A percentile compares a stretch with the other conserved stretches of the same genome.
phyloP scores from a whole-genome alignment of 2,329 filamentous ascomycete genomes.

The Cercospora sp. region DNA sequence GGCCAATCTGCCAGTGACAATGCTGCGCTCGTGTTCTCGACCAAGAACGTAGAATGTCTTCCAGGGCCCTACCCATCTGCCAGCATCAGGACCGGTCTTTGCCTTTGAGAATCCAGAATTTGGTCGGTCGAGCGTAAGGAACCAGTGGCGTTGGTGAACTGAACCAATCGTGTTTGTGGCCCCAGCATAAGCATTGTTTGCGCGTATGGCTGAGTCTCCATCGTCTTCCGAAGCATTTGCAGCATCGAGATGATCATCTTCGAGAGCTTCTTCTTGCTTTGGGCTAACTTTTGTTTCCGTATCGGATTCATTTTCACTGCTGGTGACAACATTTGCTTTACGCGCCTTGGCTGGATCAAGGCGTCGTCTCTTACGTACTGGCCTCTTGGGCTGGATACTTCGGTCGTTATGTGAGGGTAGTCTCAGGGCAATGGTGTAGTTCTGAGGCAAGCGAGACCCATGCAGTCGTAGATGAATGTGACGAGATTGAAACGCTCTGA shows the following conservation, averaged over 20 bases:
- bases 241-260: conserved; percentile 26
- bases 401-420: conserved; percentile 41
- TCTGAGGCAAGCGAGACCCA: conserved; percentile 41
- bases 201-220: conserved; percentile 52
- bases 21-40: conserved; percentile 62
- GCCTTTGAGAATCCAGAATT: conserved; percentile 58
- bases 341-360: conserved; percentile 24
- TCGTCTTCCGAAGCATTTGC: conserved; percentile 39
- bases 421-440: conserved; percentile 45
- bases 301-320: conserved; percentile 27
- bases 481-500: conserved; percentile 41
- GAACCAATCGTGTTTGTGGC: conserved; percentile 66
- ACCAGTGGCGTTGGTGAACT: conserved; percentile 68
- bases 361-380: conserved; percentile 34
- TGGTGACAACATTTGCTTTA: background rate
- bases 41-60: conserved; percentile 63
- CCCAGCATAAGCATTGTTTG: conserved; percentile 66
- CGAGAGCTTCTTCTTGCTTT: conserved; percentile 1
- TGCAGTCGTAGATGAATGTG: conserved; percentile 47
- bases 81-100: conserved; percentile 31
- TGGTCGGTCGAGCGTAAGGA: conserved; percentile 60
- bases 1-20: conserved; percentile 63
- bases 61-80: conserved; percentile 45
- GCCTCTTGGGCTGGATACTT: conserved; percentile 29
- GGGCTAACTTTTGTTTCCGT: background rate